Percentiles rank a stretch among this genome's conserved stretches.
Evolutionary conservation across 2,329 filamentous ascomycete species (phyloP).

Genomic region (Bimuria novae-zelandiae): DNA sequence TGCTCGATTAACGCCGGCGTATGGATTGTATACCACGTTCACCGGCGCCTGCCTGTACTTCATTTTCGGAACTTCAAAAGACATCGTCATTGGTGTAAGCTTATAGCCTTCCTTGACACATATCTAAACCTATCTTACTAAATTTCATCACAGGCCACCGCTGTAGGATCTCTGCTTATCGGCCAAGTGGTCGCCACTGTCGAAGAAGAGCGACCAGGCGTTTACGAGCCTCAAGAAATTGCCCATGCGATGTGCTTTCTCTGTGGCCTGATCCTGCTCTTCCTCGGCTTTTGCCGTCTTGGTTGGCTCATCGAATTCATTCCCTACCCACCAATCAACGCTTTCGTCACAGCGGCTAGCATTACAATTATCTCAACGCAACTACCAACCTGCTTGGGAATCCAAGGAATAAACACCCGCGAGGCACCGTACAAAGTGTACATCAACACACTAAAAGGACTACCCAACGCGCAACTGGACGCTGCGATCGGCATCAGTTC

Average conservation of each 20-base stretch:
- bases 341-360: slow-evolving; percentile 96
- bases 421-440: slow-evolving; percentile 80
- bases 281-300: slow-evolving; percentile 76
- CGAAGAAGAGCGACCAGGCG: slow-evolving; percentile 59
- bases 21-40: slow-evolving; percentile 90
- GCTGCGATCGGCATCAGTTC: slow-evolving; percentile 88
- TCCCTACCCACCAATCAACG: slow-evolving; percentile 84
- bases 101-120: neutral
- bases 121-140: neutral
- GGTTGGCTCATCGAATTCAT: slow-evolving; percentile 96
- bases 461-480: slow-evolving; percentile 71
- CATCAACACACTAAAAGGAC: slow-evolving; percentile 77
- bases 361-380: slow-evolving; percentile 87
- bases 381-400: slow-evolving; percentile 77
- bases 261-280: slow-evolving; percentile 74
- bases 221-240: slow-evolving; percentile 65
- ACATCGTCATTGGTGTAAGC: slow-evolving; percentile 90
- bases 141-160: slow-evolving; percentile 68
- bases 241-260: slow-evolving; percentile 81
- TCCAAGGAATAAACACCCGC: slow-evolving; percentile 73
- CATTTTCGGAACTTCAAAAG: slow-evolving; percentile 97
- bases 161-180: slow-evolving; percentile 88
- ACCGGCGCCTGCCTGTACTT: slow-evolving; percentile 93
- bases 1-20: slow-evolving; percentile 75
- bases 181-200: slow-evolving; percentile 76